A percentile compares a stretch with the other conserved stretches of the same genome.
phyloP scores from a whole-genome alignment of 352 stramenopile species.

The Peronospora belbahrii region DNA sequence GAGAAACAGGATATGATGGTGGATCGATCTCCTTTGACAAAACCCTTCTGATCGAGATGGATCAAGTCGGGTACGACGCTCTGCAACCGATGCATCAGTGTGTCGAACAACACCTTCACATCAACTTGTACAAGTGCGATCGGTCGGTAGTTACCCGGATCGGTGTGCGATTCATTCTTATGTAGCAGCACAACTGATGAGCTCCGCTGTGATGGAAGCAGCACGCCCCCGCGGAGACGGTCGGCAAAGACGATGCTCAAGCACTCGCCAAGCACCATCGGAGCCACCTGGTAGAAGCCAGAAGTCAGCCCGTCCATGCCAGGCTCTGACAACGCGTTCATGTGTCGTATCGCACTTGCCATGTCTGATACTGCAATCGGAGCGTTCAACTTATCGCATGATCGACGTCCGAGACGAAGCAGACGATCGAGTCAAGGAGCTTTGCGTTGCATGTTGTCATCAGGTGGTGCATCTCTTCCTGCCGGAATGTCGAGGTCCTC shows the following conservation, averaged over 20 bases:
- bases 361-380: neutral
- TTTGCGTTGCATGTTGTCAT: neutral
- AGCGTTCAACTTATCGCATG: neutral
- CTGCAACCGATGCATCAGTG: neutral
- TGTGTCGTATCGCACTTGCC: neutral
- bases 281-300: neutral
- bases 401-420: neutral
- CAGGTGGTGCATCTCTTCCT: neutral
- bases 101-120: neutral
- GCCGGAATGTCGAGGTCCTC: neutral
- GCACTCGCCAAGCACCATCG: neutral
- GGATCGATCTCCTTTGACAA: neutral
- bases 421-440: neutral
- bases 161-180: slow-evolving; percentile 1
- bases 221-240: neutral
- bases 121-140: slow-evolving; percentile 8
- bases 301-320: neutral
- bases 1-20: neutral
- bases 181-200: slow-evolving; percentile 2
- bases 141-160: neutral
- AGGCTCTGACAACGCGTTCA: neutral
- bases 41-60: slow-evolving; percentile 1
- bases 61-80: neutral
- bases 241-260: neutral
- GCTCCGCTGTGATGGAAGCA: slow-evolving; percentile 1